Evolutionary conservation across 139 green algal genomes (phyloP).

Genomic region (Monoraphidium neglectum): DNA sequence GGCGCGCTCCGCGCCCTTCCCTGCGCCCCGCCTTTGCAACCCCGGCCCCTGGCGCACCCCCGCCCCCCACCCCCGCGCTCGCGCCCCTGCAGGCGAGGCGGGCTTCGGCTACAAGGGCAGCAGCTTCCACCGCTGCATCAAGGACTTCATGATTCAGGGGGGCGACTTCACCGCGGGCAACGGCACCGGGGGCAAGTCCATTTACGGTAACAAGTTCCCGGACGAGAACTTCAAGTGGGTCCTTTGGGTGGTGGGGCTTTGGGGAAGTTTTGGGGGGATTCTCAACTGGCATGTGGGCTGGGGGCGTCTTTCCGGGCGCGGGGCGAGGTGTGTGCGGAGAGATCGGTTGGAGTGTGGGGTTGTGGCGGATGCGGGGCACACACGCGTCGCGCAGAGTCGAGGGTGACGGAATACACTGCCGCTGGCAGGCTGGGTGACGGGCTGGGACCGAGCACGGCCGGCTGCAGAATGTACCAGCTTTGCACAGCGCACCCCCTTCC

Average conservation of each 20-base stretch:
- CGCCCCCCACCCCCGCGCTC: not conserved
- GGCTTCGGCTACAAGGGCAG: conserved; percentile 62
- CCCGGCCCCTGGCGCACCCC: too few relatives aligned
- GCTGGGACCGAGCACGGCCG: too few relatives aligned
- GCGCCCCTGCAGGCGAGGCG: conserved; percentile 39
- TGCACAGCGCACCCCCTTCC: too few relatives aligned
- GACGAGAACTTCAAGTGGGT: conserved; percentile 85
- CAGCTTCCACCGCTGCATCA: conserved; percentile 54
- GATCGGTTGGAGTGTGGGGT: not conserved
- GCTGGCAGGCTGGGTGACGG: too few relatives aligned
- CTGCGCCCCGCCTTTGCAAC: not conserved
- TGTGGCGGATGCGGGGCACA: too few relatives aligned
- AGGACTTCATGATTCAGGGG: conserved; percentile 77
- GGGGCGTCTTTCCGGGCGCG: not conserved
- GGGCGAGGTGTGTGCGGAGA: not conserved
- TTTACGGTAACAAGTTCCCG: conserved; percentile 65
- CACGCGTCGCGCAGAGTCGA: too few relatives aligned
- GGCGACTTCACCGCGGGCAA: conserved; percentile 43
- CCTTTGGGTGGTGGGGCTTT: conserved; percentile 2
- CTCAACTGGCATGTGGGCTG: not conserved
- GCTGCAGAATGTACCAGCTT: too few relatives aligned
- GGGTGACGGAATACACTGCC: too few relatives aligned
- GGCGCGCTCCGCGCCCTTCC: not conserved
- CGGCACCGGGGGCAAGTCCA: conserved; percentile 82
- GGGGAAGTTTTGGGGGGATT: not conserved